These are phyloP conservation scores for Citrus glauca DNA, from an alignment of 345 rosid species.

Conservation along the genomic window DNA sequence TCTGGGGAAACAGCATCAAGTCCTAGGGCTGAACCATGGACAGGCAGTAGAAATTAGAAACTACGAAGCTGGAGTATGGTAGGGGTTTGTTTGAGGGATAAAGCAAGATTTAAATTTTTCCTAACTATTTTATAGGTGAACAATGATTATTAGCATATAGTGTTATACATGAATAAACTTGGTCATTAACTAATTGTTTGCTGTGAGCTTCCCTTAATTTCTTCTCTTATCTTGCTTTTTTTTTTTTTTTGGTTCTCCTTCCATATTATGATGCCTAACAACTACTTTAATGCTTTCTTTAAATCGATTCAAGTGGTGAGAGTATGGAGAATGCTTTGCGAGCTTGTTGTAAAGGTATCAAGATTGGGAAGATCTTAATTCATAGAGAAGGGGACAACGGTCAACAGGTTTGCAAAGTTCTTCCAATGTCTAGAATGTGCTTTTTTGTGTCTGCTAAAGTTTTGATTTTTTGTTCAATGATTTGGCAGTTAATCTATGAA, in stretches of 20 bases:
- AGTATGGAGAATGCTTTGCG: constrained; percentile 99
- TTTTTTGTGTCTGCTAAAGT: background rate
- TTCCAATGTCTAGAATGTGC: background rate
- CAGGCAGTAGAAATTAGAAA: too few relatives aligned
- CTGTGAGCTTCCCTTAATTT: background rate
- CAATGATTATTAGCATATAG: background rate
- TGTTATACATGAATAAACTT: background rate
- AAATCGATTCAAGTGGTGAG: constrained; percentile 66
- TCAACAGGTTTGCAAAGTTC: constrained; percentile 58
- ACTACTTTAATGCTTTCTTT: constrained; percentile 4
- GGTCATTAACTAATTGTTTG: constrained; percentile 1
- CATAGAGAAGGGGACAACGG: constrained; percentile 99
- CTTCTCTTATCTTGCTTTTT: background rate
- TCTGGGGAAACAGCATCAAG: too few relatives aligned
- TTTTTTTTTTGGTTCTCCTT: background rate
- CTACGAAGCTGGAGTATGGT: too few relatives aligned
- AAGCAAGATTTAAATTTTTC: background rate
- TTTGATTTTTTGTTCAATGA: constrained; percentile 10
- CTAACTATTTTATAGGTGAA: background rate
- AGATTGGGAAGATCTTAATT: constrained; percentile 92
- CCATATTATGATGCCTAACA: background rate
- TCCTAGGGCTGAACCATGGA: too few relatives aligned
- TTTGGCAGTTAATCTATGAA: constrained; percentile 81
- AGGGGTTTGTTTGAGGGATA: background rate
- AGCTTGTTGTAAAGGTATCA: constrained; percentile 98